Conservation (phyloP, 1,284 basidiomycete species). For the Malassezia psittaci region DNA sequence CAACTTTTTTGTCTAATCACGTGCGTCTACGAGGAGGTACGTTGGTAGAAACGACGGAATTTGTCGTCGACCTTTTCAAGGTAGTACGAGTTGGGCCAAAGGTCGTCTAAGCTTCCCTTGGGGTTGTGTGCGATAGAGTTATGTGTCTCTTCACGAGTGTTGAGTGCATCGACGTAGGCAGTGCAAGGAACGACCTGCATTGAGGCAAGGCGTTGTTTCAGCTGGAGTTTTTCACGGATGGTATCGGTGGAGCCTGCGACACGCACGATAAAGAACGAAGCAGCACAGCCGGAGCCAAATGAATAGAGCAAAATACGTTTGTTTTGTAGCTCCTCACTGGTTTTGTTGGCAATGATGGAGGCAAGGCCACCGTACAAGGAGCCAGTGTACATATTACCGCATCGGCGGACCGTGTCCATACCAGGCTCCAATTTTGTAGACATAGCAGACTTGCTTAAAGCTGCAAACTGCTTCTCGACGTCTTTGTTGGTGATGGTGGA, state of each 20-base stretch:
- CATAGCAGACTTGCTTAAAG: slow-evolving; percentile 29
- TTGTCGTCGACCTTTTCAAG: slow-evolving; percentile 82
- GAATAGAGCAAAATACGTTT: slow-evolving; percentile 70
- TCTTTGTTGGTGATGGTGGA: slow-evolving; percentile 68
- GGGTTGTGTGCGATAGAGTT: slow-evolving; percentile 79
- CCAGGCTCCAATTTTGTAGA: slow-evolving; percentile 36
- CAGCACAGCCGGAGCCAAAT: slow-evolving; percentile 84
- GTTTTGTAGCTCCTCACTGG: slow-evolving; percentile 35
- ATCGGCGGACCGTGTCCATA: slow-evolving; percentile 43
- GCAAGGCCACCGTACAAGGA: slow-evolving; percentile 88
- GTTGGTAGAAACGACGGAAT: slow-evolving; percentile 77
- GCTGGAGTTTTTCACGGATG: slow-evolving; percentile 68
- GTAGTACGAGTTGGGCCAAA: slow-evolving; percentile 91
- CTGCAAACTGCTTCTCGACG: slow-evolving; percentile 64
- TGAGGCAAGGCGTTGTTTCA: slow-evolving; percentile 63
- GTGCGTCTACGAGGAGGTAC: neutral
- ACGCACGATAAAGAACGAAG: slow-evolving; percentile 75
- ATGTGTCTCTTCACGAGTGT: slow-evolving; percentile 76
- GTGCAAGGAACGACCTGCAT: slow-evolving; percentile 88
- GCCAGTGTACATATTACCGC: slow-evolving; percentile 98
- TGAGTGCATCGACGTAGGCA: slow-evolving; percentile 66
- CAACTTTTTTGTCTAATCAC: slow-evolving; percentile 3
- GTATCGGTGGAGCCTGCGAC: slow-evolving; percentile 74
- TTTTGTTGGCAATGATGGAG: slow-evolving; percentile 48
- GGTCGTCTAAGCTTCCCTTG: slow-evolving; percentile 73